Conservation (phyloP, 1,284 basidiomycete genomes). For the Macrocybe sp. region DNA sequence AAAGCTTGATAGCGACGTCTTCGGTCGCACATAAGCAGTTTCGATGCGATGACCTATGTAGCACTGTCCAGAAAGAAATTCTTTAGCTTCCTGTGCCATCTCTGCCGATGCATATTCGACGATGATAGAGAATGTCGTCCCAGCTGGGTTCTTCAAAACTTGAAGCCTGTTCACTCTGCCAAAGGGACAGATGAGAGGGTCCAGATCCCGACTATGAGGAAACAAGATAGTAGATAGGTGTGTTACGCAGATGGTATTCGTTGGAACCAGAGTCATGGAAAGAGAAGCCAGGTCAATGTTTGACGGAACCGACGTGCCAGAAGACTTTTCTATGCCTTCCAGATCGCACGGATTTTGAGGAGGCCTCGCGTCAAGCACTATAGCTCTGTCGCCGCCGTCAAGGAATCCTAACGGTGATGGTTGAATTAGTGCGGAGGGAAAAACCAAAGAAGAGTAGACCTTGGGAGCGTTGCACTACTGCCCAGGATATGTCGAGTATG, state of each 20-base stretch:
- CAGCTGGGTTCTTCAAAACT: conserved; percentile 26
- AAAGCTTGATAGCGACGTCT: too few species aligned
- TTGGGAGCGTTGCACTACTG: conserved; percentile 76
- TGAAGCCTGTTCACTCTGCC: conserved; percentile 59
- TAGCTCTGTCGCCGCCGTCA: conserved; percentile 71
- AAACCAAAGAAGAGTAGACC: conserved; percentile 32
- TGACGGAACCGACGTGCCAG: conserved; percentile 23
- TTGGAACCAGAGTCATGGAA: conserved; percentile 34
- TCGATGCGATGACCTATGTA: conserved; percentile 49
- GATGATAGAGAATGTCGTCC: conserved; percentile 44
- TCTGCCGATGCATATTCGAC: conserved; percentile 55
- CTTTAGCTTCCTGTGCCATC: conserved; percentile 59
- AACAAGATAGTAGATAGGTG: conserved; percentile 66
- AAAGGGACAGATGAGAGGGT: conserved; percentile 70
- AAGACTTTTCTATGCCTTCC: conserved; percentile 16
- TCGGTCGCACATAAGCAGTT: conserved; percentile 34
- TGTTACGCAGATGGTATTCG: conserved; percentile 52
- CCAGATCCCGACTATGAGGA: conserved; percentile 57
- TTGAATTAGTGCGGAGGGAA: background rate
- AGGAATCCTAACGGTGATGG: conserved; percentile 53
- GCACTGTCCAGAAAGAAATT: conserved; percentile 51
- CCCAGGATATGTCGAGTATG: conserved; percentile 73
- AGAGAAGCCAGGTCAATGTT: conserved; percentile 24
- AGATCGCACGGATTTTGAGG: conserved; percentile 24
- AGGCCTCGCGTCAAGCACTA: conserved; percentile 47